Percentiles rank a stretch among this genome's conserved stretches.
Evolutionary conservation across 2,329 filamentous ascomycete genomes (phyloP).

Genomic region (Pseudogymnoascus sp.): DNA sequence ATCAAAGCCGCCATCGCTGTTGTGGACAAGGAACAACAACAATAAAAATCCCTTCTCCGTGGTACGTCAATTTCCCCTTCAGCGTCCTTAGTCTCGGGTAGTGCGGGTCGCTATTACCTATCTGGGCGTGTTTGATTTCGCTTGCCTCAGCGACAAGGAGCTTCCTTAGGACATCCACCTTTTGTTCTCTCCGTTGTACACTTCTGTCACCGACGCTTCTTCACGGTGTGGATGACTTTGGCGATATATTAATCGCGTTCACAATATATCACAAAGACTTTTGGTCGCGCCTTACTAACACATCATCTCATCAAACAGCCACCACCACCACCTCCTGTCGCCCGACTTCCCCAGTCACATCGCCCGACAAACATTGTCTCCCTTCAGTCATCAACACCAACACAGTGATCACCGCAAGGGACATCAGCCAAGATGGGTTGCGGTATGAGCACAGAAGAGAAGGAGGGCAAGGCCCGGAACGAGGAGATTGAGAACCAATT

Average conservation of each 20-base stretch:
- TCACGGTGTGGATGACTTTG: background rate
- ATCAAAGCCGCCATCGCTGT: background rate
- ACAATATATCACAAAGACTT: background rate
- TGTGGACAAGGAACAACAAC: background rate
- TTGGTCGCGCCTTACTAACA: background rate
- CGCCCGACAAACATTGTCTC: background rate
- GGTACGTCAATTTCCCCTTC: slow-evolving; percentile 3
- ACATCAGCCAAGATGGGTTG: slow-evolving; percentile 80
- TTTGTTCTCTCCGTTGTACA: background rate
- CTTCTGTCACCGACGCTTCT: background rate
- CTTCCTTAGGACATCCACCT: background rate
- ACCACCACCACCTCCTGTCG: background rate
- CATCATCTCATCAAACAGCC: background rate
- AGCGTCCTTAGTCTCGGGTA: background rate
- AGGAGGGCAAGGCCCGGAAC: slow-evolving; percentile 99
- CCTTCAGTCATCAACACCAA: background rate
- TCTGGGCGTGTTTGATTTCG: background rate
- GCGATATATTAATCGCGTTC: background rate
- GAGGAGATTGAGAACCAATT: slow-evolving; percentile 99
- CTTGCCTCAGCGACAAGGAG: background rate
- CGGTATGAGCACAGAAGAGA: slow-evolving; percentile 99
- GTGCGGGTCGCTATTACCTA: background rate
- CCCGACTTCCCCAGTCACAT: background rate
- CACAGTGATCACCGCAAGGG: background rate
- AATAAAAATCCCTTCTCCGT: background rate